Base-by-base conservation (phyloP, 2,329 filamentous ascomycete genomes). In the Cryphonectria naterciae region DNA sequence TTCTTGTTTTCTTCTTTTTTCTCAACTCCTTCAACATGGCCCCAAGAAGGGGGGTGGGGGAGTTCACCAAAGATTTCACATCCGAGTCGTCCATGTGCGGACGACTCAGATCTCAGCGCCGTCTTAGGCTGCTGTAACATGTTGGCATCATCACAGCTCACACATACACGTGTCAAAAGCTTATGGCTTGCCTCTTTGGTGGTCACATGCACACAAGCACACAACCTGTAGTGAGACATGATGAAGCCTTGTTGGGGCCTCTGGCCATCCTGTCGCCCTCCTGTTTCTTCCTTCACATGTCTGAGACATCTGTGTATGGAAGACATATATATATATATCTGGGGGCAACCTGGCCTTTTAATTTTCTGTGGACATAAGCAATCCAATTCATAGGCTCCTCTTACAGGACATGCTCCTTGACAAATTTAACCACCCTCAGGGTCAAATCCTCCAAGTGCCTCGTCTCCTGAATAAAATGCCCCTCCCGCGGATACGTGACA, bases 401-500 rank as follows among this genome's bases (percentile, higher is more conserved):
- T 19, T 1, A 58, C n/a, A 56, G 15, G 49, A 69, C 49, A 37
- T 65, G 61, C 35, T 10, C 54, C 46, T 71, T 58, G 3, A 67
- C 63, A 52, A 69, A 77, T 67, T 67, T 62, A 69, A 75, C 58
- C 54, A 75, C 67, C 65, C 78, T 74, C 69, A 73, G 58, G 32
- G 73, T 67, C 73, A 78, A 74, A 70, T 79, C 78, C 56, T 75
- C 66, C 37, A 75, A 28, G 68, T 77, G 77, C 67, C 71, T 77
- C 73, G 75, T 76, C 75, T 80, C 79, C 66, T 37, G 65, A n/a
- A 79, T 64, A 19, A 73, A 35, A 73, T 82, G 80, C 19, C 67
- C 69, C 68, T 81, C 77, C 22, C 78, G 72, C 22, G 80, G 80
- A 75, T 81, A 82, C 19, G 71, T 76, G 17, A 80, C 79, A 67